Conservation (phyloP, 306 rosid species). For the Cucumis cinereus region DNA sequence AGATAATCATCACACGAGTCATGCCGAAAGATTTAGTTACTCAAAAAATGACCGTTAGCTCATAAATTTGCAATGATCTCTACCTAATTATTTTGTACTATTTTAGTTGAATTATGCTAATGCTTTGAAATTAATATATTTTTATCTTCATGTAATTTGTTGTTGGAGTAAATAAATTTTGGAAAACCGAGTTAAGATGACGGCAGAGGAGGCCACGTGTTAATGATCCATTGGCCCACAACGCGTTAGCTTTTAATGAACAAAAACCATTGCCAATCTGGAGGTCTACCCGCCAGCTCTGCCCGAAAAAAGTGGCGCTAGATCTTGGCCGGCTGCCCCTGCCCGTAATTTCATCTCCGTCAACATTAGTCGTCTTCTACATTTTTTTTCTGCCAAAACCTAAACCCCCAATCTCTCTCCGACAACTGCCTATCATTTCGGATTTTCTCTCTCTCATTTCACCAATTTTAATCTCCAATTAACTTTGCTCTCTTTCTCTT, state of each 20-base stretch:
- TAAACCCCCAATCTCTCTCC: slow-evolving; percentile 8
- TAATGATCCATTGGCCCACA: background rate
- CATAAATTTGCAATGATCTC: too few species aligned
- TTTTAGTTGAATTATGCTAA: too few species aligned
- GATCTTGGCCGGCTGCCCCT: slow-evolving; percentile 21
- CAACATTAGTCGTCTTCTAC: background rate
- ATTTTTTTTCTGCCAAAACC: slow-evolving; percentile 1
- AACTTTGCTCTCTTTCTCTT: background rate
- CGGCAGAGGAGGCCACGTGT: slow-evolving; percentile 3
- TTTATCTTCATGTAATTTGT: too few species aligned
- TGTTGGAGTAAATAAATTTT: background rate
- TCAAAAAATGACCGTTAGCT: too few species aligned
- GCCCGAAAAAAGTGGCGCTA: slow-evolving; percentile 1
- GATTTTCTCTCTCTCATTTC: background rate
- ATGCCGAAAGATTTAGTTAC: too few species aligned
- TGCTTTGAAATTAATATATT: too few species aligned
- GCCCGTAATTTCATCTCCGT: background rate
- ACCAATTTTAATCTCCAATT: background rate
- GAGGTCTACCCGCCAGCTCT: background rate
- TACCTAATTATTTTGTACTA: too few species aligned
- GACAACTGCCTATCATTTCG: background rate
- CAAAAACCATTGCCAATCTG: slow-evolving; percentile 1
- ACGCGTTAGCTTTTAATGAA: slow-evolving; percentile 2
- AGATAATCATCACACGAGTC: too few species aligned
- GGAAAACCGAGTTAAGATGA: background rate